Percentiles rank a stretch among this genome's conserved stretches.
phyloP scores from a whole-genome alignment of 2,329 filamentous ascomycete species.

The Neonectria ditissima region DNA sequence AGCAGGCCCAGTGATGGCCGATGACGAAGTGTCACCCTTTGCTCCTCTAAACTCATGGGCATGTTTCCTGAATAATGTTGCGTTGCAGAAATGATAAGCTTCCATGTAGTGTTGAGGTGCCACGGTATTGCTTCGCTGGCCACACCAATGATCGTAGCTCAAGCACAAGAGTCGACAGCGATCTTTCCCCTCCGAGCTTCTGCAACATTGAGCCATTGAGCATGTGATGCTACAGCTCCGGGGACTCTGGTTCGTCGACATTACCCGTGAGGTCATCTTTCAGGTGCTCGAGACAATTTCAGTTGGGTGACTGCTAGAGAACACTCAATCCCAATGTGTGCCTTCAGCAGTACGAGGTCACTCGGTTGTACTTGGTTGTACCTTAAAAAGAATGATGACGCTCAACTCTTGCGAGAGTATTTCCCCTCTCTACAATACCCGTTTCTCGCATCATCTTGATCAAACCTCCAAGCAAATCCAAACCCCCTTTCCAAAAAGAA shows the following conservation, averaged over 20 bases:
- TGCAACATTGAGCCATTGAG: not conserved
- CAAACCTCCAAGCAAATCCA: not conserved
- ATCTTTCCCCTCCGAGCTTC: not conserved
- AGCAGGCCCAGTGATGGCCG: not conserved
- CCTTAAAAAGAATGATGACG: conserved; percentile 16
- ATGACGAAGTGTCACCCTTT: not conserved
- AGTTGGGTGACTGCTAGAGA: not conserved
- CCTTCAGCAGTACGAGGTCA: conserved; percentile 1
- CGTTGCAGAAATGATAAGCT: not conserved
- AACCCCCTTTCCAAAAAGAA: too few species aligned
- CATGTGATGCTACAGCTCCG: not conserved
- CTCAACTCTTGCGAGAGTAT: not conserved
- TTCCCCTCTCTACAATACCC: not conserved
- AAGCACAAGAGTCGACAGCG: not conserved
- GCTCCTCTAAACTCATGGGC: not conserved
- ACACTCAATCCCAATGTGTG: not conserved
- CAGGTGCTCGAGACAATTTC: not conserved
- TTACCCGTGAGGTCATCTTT: conserved; percentile 10
- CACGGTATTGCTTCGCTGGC: too few species aligned
- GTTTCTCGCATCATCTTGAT: not conserved
- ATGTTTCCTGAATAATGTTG: not conserved
- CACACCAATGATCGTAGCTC: not conserved
- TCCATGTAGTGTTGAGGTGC: not conserved
- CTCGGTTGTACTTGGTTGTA: not conserved
- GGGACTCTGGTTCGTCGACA: not conserved